Base-by-base conservation (phyloP, 2,329 filamentous ascomycete genomes). In the Colletotrichum brevisporum region DNA sequence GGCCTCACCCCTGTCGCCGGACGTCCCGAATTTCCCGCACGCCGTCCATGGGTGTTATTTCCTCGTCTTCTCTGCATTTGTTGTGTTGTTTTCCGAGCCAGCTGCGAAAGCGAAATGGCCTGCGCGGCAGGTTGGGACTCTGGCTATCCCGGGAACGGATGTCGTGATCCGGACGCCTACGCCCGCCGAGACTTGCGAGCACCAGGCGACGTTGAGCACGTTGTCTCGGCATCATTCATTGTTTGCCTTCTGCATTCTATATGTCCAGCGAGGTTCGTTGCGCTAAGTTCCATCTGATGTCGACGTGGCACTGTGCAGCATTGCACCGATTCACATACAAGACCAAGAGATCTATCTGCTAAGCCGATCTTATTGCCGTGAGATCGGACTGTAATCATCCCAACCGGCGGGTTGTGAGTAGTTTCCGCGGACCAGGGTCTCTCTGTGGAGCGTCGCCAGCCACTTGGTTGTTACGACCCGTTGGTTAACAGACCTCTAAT, bases 321-420 rank as follows among this genome's bases (percentile, higher is more conserved):
- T 16, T 16, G 21, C 6, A 45, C 9, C 31, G 45, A 59, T 59
- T 16, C 6, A 50, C 56, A 50, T n/a, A n/a, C 43, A 31, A 45
- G 18, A 3, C 16, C 4, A 39, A 59, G 26, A 36, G n/a, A 47
- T 27, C 39, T 45, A 47, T 27, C 21, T 57, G n/a, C 55, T 21
- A 26, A 18, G 55, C 24, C n/a, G 55, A 57, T 57, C 55, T 45
- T 26, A 57, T 18, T 26, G 15, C 55, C n/a, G 12, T 21, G 57
- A 26, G 21, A 21, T 41, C 10, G 6, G 21, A 15, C 16, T n/a
- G 15, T 15, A 4, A 5, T 4, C 9, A 16, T 24, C n/a, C 21
- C 47, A 12, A 51, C 6, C 24, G 4, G 45, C 9, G 45, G 6
- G 45, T n/a, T 48, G 18, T 1, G 18, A n/a, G 45, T 12, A 24